Evolutionary conservation across 148 eudicot genomes (phyloP).

Genomic region (Rhododendron henanense): DNA sequence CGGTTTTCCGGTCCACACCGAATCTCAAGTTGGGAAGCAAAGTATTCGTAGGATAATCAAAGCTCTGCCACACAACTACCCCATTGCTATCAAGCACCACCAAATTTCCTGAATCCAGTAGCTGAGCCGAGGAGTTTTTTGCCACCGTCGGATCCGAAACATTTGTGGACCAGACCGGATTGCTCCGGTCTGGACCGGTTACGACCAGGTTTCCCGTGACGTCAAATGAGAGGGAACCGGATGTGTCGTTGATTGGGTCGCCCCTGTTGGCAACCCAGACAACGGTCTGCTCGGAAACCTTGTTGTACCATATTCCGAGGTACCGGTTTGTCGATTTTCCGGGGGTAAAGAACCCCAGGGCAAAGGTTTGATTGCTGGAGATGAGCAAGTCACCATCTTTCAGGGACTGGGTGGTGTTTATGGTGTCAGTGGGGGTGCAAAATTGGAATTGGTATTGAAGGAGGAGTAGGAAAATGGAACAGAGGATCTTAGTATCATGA

Average conservation of each 20-base stretch:
- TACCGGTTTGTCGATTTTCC: constrained; percentile 12
- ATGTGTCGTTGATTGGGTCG: constrained; percentile 24
- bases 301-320: constrained; percentile 29
- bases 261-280: constrained; percentile 68
- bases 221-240: constrained; percentile 21
- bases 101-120: too few relatives aligned
- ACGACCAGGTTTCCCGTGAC: constrained; percentile 26
- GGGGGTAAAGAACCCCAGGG: constrained; percentile 29
- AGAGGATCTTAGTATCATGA: not conserved
- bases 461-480: not conserved
- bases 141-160: constrained; percentile 12
- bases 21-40: constrained; percentile 41
- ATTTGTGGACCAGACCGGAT: constrained; percentile 37
- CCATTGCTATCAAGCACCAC: too few relatives aligned
- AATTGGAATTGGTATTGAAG: not conserved
- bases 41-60: constrained; percentile 40
- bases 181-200: not conserved
- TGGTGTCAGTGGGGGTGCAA: not conserved
- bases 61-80: too few relatives aligned
- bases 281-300: constrained; percentile 31
- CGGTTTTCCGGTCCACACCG: constrained; percentile 34
- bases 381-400: too few relatives aligned
- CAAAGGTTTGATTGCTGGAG: constrained; percentile 3
- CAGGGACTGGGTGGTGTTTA: not conserved
- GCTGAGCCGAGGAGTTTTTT: too few relatives aligned